phyloP scores from a whole-genome alignment of 164 flowering plant species.

The Dillenia suffruticosa region DNA sequence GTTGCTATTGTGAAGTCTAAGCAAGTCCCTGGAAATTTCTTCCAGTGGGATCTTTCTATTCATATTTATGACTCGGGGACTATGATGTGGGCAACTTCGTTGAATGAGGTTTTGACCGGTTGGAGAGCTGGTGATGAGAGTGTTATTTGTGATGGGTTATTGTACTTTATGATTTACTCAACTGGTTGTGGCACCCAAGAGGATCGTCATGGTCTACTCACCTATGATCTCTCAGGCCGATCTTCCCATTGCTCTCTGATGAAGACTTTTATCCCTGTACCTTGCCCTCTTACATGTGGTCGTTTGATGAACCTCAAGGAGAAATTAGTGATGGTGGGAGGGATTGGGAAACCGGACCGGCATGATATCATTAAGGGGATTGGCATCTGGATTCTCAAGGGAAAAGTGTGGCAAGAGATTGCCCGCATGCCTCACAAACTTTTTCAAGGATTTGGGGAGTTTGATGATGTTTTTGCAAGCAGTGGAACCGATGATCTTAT shows the following conservation, averaged over 20 bases:
- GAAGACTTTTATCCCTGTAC: slow-evolving; percentile 57
- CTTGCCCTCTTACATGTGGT: slow-evolving; percentile 88
- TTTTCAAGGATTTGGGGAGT: slow-evolving; percentile 93
- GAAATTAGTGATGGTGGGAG: slow-evolving; percentile 91
- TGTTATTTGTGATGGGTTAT: slow-evolving; percentile 67
- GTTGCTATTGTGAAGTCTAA: slow-evolving; percentile 70
- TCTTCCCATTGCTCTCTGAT: slow-evolving; percentile 45
- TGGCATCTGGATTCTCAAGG: slow-evolving; percentile 72
- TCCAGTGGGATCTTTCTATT: slow-evolving; percentile 82
- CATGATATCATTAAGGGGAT: slow-evolving; percentile 88
- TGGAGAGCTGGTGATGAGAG: slow-evolving; percentile 96
- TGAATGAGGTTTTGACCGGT: slow-evolving; percentile 68
- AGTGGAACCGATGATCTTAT: slow-evolving; percentile 70
- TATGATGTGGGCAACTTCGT: slow-evolving; percentile 54
- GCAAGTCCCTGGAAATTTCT: slow-evolving; percentile 75
- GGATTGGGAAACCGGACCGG: slow-evolving; percentile 81
- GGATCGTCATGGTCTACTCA: slow-evolving; percentile 68
- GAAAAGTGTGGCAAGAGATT: slow-evolving; percentile 74
- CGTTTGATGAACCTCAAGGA: slow-evolving; percentile 82
- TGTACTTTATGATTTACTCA: slow-evolving; percentile 78
- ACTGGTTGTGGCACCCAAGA: slow-evolving; percentile 55
- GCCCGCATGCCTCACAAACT: slow-evolving; percentile 79
- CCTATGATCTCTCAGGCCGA: slow-evolving; percentile 47
- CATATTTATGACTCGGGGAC: slow-evolving; percentile 64
- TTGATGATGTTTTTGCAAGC: slow-evolving; percentile 89